Evolutionary conservation across 164 flowering plant species (phyloP).

Genomic region (Vitis cinerea): DNA sequence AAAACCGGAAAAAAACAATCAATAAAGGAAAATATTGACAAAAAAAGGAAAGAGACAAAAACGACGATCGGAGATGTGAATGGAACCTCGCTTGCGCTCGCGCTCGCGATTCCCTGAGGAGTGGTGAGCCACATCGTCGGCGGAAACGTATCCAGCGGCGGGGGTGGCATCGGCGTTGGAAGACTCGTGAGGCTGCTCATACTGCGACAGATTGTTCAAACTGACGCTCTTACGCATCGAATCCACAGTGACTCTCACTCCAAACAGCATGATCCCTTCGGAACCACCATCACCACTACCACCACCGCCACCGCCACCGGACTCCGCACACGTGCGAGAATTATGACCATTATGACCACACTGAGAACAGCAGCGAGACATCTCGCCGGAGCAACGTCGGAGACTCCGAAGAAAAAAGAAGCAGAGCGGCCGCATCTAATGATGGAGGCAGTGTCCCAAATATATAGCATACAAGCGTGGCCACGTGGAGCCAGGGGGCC

Average conservation of each 20-base stretch:
- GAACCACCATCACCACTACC: constrained; percentile 13
- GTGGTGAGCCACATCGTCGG: constrained; percentile 51
- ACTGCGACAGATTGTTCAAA: constrained; percentile 74
- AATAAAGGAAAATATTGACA: background rate
- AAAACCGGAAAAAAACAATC: background rate
- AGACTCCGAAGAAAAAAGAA: too few species aligned
- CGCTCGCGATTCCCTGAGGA: constrained; percentile 53
- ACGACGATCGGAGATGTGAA: constrained; percentile 19
- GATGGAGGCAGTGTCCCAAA: too few species aligned
- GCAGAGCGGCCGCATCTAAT: too few species aligned
- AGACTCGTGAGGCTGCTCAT: constrained; percentile 45
- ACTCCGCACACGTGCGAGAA: constrained; percentile 14
- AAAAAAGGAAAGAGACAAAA: background rate
- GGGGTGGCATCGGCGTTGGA: constrained; percentile 8
- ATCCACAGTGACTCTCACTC: constrained; percentile 72
- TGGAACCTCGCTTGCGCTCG: constrained; percentile 77
- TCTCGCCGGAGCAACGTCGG: background rate
- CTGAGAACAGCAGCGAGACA: background rate
- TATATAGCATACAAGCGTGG: too few species aligned
- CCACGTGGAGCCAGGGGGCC: too few species aligned
- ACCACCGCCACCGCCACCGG: background rate
- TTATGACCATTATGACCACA: too few species aligned
- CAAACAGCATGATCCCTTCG: constrained; percentile 83
- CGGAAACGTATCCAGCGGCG: constrained; percentile 50
- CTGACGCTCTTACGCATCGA: constrained; percentile 83